A percentile compares a stretch with the other conserved stretches of the same genome.
Conservation (phyloP, 2,329 filamentous ascomycete genomes). For the Chaetomium strumarium region DNA sequence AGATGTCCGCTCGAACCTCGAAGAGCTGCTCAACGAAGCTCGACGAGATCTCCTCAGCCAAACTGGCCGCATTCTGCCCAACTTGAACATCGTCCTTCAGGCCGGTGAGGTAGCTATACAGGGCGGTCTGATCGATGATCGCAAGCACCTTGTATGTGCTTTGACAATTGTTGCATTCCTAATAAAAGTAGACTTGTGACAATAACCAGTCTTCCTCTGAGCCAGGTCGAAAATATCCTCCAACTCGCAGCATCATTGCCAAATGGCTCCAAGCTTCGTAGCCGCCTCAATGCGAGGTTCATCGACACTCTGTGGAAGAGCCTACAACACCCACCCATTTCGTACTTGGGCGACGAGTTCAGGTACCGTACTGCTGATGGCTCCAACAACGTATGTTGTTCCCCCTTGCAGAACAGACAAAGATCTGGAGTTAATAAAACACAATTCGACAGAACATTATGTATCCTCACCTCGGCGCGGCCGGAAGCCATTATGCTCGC, state of each 20-base stretch:
- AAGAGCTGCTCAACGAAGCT: neutral
- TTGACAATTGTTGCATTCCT: neutral
- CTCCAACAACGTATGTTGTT: slow-evolving; percentile 36
- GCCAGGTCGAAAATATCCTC: neutral
- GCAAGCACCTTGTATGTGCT: neutral
- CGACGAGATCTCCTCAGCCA: neutral
- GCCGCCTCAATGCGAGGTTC: neutral
- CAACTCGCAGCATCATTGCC: neutral
- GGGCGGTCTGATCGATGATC: neutral
- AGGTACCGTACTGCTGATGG: slow-evolving; percentile 19
- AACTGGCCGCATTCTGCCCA: neutral
- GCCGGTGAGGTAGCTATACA: neutral
- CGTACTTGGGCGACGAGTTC: slow-evolving; percentile 17
- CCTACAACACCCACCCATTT: slow-evolving; percentile 11
- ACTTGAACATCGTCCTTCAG: neutral
- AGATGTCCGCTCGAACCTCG: neutral
- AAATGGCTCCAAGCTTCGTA: neutral
- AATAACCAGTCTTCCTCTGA: neutral
- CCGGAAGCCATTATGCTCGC: slow-evolving; percentile 62
- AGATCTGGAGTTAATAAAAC: neutral
- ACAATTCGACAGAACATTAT: slow-evolving; percentile 41
- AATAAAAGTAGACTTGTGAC: neutral
- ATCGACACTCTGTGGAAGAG: neutral
- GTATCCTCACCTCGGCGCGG: slow-evolving; percentile 57
- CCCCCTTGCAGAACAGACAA: neutral